A percentile compares a stretch with the other conserved stretches of the same genome.
phyloP scores from a whole-genome alignment of 2,329 filamentous ascomycete species.

The Aspergillus texensis region DNA sequence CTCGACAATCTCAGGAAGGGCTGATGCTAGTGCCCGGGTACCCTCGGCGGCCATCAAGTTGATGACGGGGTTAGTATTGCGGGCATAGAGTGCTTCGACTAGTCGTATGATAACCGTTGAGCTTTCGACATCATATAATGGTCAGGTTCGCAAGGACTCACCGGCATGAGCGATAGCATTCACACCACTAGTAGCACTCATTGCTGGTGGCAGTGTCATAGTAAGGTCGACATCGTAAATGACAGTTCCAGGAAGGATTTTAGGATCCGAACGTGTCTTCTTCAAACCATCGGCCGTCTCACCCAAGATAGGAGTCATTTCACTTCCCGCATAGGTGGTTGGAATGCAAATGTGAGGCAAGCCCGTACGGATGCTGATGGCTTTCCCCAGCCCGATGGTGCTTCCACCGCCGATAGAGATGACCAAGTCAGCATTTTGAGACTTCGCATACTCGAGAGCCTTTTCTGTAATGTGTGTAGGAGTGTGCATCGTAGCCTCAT shows the following conservation, averaged over 20 bases:
- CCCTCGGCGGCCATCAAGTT: conserved; percentile 62
- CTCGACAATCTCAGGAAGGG: conserved; percentile 57
- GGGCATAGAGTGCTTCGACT: conserved; percentile 66
- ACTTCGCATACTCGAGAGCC: conserved; percentile 53
- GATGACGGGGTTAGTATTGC: conserved; percentile 63
- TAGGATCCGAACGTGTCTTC: conserved; percentile 59
- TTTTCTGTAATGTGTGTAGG: conserved; percentile 60
- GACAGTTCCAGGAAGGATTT: conserved; percentile 62
- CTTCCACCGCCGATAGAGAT: conserved; percentile 66
- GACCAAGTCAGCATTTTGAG: conserved; percentile 55
- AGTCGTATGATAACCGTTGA: conserved; percentile 4
- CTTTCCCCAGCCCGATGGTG: conserved; percentile 65
- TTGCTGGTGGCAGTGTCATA: conserved; percentile 56
- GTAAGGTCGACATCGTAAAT: conserved; percentile 68
- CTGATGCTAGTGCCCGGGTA: conserved; percentile 54
- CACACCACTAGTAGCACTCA: conserved; percentile 62
- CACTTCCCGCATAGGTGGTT: conserved; percentile 64
- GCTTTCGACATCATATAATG: background rate
- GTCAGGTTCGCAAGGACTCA: conserved; percentile 24
- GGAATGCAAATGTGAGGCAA: conserved; percentile 63
- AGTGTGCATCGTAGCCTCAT: conserved; percentile 65
- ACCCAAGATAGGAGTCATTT: conserved; percentile 67
- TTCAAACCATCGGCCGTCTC: conserved; percentile 63
- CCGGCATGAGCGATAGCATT: conserved; percentile 68
- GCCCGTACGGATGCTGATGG: conserved; percentile 55